Base-by-base conservation (phyloP, 225 moss, liverwort and hornwort genomes). In the Marchantia polymorpha region DNA sequence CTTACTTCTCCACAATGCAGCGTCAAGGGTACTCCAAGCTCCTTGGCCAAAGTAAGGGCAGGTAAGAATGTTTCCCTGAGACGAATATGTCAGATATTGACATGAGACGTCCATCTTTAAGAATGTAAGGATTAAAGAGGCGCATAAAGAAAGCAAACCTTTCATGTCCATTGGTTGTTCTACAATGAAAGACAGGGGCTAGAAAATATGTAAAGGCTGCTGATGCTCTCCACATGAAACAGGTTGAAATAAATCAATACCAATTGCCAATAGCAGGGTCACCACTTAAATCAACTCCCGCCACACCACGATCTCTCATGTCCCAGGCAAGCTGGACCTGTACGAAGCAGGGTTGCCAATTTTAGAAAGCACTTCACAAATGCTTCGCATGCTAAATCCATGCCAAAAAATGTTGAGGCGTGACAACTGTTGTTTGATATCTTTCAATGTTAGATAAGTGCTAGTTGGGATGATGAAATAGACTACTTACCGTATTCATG, bases 1-100 rank as follows among this genome's bases (percentile, higher is more conserved):
- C 68, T 87, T 61, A 94, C 92, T 89, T 95, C 95, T 86, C 93
- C 95, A 60, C 95, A 95, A 79, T 95, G 95, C 82, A 95, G 93
- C 64, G 93, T 89, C 81, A 95, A 74, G 39, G 90, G 91, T 68
- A 95, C 82, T 11, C 92, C 91, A 63, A 85, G 93, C 64, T 91
- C 89, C 73, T 91, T 90, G 52, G 93, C 93, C 56, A 90, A 91
- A n/a, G 55, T 88, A 49, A 95, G 81, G 47, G 84, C 95, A 80
- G 92, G 95, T 78, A 83, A 83, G 85, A 92, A 91, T 49, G 87
- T 91, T 30, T 79, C 46, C 94, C 92, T 93, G 87, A 69, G 79
- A 76, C 29, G 79, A 13, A 74, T 20, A 3, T 50, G 63, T 26
- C 50, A n/a, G 17, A 66, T 52, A 1, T 39, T 39, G 39, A 39